Evolutionary conservation across 345 rosid species (phyloP), one percentile per base, ranked within the genome.

Genomic region (Psidium friedrichsthalianum): DNA sequence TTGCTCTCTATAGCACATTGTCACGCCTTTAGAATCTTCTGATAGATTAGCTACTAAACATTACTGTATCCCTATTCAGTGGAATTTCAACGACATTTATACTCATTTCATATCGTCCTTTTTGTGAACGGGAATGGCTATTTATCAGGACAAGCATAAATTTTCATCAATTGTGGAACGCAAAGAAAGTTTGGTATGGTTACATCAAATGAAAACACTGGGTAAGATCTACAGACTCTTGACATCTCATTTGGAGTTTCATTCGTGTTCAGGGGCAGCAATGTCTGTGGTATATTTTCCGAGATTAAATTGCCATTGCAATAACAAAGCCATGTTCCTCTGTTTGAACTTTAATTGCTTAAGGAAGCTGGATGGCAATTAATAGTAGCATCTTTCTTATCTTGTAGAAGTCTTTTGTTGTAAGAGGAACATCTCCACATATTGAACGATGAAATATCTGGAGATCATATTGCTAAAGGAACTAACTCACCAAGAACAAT

Each of bases 101-200:
- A 12, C 25, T 83, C 36, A 24, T 55, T 83, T 20, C 8, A 0
- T 44, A 42, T 58, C 6, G 14, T 57, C 53, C 80, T 47, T 14
- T 57, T 57, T 49, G 11, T 42, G 22, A 51, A 58, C 59, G 64
- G 85, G 59, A 57, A 13, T 47, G 55, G 55, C 52, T 59, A 49
- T n/a, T 85, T 10, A 54, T 36, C 93, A 94, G 98, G 96, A 96
- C 55, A 91, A 90, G 89, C 90, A 86, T 84, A 90, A 87, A 82
- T 89, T 93, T 85, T 87, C 91, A 61, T 88, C 92, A 7, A 84
- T 88, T 83, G 88, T 91, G 87, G 90, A 88, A 80, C 49, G 55
- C 85, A 84, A 90, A 88, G 92, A 89, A 86, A 90, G 90, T 83
- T 83, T 84, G 69, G 84, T 83, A 84, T 85, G 74, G 51, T 58